Base-by-base conservation (phyloP, 495 filamentous ascomycete species). In the Penicillium mononematosum region DNA sequence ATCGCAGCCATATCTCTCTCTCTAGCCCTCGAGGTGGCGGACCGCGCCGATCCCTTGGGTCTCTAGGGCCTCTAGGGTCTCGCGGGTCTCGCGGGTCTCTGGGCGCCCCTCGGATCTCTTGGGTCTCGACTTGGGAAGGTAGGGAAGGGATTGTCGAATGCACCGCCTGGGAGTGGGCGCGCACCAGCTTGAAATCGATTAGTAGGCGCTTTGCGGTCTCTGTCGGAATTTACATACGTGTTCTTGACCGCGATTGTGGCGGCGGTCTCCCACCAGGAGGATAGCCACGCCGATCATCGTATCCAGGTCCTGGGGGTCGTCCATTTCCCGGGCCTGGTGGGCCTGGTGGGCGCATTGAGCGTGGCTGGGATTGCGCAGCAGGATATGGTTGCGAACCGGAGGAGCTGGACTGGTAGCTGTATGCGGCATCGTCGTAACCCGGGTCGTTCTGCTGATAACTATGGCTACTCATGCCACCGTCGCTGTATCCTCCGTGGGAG, bases 111-210 rank as follows among this genome's bases (percentile, higher is more conserved):
- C 5, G 41, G 53, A 16, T 63, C 65, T 60, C 60, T 60, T 11
- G 73, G 69, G 32, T 60, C 56, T 55, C 60, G 12, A 32, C 36
- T 53, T 14, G 83, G 83, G 56, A 89, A 89, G 1, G 79, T 75
- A 12, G 88, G 85, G 57, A 89, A 91, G 4, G 87, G 82, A 58
- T 84, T 86, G 45, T 88, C 86, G 65, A 82, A 87, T n/a, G 75
- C 75, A 11, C 78, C 76, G 9, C 84, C 80, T 20, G 71, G 66
- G 6, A 75, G 75, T 9, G 74, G 67, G 19, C 62, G 67, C 36
- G 43, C 62, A 27, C 61, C 66, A 19, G 68, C 62, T 65, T 50
- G 56, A 57, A 50, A 20, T 41, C n/a, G 24, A 54, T 65, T 45
- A 60, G 64, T 53, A 58, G 17, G 8, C 34, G 24, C 31, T n/a